A percentile compares a stretch with the other conserved stretches of the same genome.
Conservation (phyloP, 2,329 filamentous ascomycete species). For the Claviceps humidiphila region DNA sequence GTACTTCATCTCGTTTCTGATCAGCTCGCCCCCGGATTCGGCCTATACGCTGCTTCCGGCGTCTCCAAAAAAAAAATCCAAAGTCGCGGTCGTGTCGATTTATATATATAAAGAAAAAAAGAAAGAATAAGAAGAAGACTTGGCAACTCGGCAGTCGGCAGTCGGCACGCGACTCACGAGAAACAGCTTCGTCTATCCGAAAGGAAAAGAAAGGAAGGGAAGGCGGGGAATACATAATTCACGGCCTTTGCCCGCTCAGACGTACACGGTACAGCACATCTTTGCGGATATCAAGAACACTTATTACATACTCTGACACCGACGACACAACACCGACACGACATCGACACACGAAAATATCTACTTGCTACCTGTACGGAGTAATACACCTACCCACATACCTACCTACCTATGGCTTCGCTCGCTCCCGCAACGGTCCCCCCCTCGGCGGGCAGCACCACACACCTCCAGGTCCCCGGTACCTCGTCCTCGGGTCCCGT, state of each 20-base stretch:
- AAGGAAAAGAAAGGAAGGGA: no score
- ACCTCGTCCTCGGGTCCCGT: slow-evolving; percentile 7
- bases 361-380: background rate
- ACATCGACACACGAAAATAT: background rate
- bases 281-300: no score
- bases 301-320: no score
- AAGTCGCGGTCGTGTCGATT: background rate
- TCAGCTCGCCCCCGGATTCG: background rate
- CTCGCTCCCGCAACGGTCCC: background rate
- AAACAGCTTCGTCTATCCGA: no score
- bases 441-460: background rate
- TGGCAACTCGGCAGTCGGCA: no score
- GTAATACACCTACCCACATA: background rate
- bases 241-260: no score
- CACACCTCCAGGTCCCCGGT: slow-evolving; percentile 2
- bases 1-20: background rate
- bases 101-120: no score
- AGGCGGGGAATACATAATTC: no score
- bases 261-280: no score
- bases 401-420: background rate
- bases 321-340: no score
- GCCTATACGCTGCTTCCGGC: background rate
- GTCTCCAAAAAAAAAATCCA: background rate
- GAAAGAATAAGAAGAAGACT: no score
- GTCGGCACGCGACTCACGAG: no score